phyloP scores from a whole-genome alignment of 768 basidiomycete genomes.

The Russula virescens region DNA sequence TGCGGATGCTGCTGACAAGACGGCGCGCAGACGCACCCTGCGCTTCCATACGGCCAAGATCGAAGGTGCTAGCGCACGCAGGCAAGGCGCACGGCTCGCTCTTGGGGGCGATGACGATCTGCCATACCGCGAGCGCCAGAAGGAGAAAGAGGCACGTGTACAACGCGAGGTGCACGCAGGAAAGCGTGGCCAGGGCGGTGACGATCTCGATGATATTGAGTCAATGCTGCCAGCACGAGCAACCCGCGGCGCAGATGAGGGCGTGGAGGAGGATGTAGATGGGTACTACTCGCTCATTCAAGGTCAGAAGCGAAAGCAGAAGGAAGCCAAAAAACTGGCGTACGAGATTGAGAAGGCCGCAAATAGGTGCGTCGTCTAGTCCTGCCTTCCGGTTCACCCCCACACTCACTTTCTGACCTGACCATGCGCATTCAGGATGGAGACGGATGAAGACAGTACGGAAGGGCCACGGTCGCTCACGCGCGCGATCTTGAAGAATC shows the following conservation, averaged over 20 bases:
- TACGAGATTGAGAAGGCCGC: constrained; percentile 63
- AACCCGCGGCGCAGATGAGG: constrained; percentile 36
- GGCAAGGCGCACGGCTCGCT: constrained; percentile 67
- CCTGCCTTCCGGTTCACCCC: neutral
- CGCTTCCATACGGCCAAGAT: constrained; percentile 94
- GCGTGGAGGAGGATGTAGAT: constrained; percentile 43
- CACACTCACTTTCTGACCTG: neutral
- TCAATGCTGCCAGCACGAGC: constrained; percentile 34
- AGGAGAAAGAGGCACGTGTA: constrained; percentile 51
- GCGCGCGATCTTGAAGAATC: constrained; percentile 88
- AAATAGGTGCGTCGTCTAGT: constrained; percentile 43
- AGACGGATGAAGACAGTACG: constrained; percentile 35
- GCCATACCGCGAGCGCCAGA: constrained; percentile 75
- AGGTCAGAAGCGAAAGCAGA: constrained; percentile 60
- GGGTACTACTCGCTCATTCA: constrained; percentile 93
- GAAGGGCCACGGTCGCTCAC: constrained; percentile 84
- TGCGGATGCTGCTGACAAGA: constrained; percentile 80
- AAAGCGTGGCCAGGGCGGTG: constrained; percentile 50
- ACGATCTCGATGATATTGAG: constrained; percentile 58
- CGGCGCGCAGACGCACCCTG: constrained; percentile 70
- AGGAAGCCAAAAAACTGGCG: constrained; percentile 72
- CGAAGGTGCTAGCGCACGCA: constrained; percentile 68
- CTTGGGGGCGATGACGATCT: constrained; percentile 93
- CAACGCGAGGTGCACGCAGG: constrained; percentile 49
- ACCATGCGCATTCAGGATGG: constrained; percentile 28